Conservation (phyloP, 1,139 yeast species). For the Tardiomyces blankii region DNA sequence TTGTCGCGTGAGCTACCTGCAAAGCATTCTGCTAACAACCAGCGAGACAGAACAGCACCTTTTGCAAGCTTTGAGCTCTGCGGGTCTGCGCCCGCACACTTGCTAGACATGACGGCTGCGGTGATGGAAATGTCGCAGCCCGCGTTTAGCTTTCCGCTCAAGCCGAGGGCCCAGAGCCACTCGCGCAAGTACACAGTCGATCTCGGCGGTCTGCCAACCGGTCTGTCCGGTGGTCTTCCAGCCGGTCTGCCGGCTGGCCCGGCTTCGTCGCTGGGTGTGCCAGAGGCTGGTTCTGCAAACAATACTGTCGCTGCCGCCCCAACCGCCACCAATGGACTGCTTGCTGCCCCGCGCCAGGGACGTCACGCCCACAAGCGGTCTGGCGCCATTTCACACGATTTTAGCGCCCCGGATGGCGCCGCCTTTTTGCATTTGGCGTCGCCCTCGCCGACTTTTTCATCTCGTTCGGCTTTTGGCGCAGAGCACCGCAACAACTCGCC, state of each 20-base stretch:
- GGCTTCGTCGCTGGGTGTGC: neutral
- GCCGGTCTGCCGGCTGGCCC: neutral
- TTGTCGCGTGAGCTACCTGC: too few species aligned
- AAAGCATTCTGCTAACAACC: too few species aligned
- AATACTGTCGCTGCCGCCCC: neutral
- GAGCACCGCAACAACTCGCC: neutral
- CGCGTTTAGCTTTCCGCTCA: neutral
- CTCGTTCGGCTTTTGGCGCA: neutral
- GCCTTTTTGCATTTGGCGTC: neutral
- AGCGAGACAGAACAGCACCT: too few species aligned
- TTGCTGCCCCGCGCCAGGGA: slow-evolving; percentile 6
- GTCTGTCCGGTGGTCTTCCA: neutral
- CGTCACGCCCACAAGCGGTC: slow-evolving; percentile 10
- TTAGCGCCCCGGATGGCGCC: slow-evolving; percentile 2
- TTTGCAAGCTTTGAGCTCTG: too few species aligned
- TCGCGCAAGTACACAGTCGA: neutral
- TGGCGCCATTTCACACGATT: slow-evolving; percentile 14
- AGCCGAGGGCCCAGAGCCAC: neutral
- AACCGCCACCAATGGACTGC: neutral
- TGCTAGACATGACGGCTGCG: neutral
- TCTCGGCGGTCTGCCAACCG: neutral
- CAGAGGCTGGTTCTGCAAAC: neutral
- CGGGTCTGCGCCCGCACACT: too few species aligned
- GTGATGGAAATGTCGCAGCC: neutral
- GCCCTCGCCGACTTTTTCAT: neutral